Conservation (phyloP, 1,284 basidiomycete genomes). For the Peniophora sp. region DNA sequence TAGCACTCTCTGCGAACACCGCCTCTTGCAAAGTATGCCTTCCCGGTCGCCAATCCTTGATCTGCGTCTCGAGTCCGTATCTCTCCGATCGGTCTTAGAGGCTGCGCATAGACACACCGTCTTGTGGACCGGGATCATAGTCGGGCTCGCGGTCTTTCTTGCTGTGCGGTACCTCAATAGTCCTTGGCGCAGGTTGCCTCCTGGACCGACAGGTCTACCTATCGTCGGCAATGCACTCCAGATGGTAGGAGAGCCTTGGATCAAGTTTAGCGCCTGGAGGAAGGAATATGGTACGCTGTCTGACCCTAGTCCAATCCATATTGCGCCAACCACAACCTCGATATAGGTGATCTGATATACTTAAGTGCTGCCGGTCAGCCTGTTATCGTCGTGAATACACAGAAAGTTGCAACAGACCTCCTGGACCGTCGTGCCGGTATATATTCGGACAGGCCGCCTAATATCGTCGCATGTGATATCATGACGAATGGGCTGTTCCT, state of each 20-base stretch:
- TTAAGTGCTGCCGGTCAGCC: conserved; percentile 6
- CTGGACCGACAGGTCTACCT: not conserved
- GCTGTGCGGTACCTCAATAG: conserved; percentile 7
- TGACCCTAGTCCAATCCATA: too few species aligned
- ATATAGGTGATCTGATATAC: conserved; percentile 9
- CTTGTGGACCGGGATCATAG: not conserved
- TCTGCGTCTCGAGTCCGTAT: too few species aligned
- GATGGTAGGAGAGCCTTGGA: not conserved
- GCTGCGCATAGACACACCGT: not conserved
- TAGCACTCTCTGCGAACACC: too few species aligned
- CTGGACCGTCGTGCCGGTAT: conserved; percentile 10
- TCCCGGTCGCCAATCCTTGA: too few species aligned
- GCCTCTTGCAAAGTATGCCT: too few species aligned
- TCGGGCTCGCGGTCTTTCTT: not conserved
- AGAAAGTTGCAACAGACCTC: conserved; percentile 10
- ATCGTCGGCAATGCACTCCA: not conserved
- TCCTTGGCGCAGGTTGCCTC: not conserved
- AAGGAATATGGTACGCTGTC: too few species aligned
- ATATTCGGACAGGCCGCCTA: conserved; percentile 13
- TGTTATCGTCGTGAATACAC: conserved; percentile 10
- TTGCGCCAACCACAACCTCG: not conserved
- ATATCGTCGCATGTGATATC: conserved; percentile 11
- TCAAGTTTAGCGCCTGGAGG: too few species aligned
- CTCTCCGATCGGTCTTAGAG: too few species aligned
- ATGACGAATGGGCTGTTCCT: conserved; percentile 8